Conservation (phyloP, 1,139 yeast genomes). For the Suhomyces bribrorum region DNA sequence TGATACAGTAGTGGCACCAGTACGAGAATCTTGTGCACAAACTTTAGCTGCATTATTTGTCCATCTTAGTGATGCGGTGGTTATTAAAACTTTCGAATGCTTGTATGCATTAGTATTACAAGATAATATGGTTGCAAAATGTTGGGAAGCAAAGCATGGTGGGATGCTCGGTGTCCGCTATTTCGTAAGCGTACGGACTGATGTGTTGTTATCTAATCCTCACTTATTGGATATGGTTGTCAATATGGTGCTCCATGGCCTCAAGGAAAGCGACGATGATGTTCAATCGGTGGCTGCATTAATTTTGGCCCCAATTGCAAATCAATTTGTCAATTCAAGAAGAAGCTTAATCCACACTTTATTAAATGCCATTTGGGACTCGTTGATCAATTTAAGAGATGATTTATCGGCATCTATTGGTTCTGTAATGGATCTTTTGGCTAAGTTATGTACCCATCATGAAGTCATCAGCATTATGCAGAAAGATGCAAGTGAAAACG, state of each 20-base stretch:
- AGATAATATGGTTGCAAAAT: slow-evolving; percentile 45
- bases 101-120: slow-evolving; percentile 75
- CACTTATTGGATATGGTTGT: slow-evolving; percentile 71
- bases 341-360: slow-evolving; percentile 62
- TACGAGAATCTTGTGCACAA: slow-evolving; percentile 95
- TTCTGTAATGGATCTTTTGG: slow-evolving; percentile 90
- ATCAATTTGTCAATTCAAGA: slow-evolving; percentile 72
- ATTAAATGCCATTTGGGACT: slow-evolving; percentile 82
- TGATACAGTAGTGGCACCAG: slow-evolving; percentile 98
- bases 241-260: slow-evolving; percentile 83
- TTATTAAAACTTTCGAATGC: slow-evolving; percentile 62
- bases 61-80: slow-evolving; percentile 59
- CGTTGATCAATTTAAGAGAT: slow-evolving; percentile 80
- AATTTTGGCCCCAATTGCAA: slow-evolving; percentile 85
- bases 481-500: slow-evolving; percentile 52
- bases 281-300: slow-evolving; percentile 98
- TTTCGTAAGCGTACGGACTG: slow-evolving; percentile 87
- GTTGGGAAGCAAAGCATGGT: slow-evolving; percentile 99
- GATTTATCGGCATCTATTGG: slow-evolving; percentile 95
- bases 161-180: slow-evolving; percentile 94
- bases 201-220: slow-evolving; percentile 60
- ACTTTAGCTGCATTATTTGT: slow-evolving; percentile 84
- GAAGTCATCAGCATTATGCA: slow-evolving; percentile 75
- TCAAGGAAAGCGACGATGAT: slow-evolving; percentile 86
- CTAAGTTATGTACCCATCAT: slow-evolving; percentile 81